Conservation (phyloP, 768 basidiomycete species). For the Coprinellus micaceus region DNA sequence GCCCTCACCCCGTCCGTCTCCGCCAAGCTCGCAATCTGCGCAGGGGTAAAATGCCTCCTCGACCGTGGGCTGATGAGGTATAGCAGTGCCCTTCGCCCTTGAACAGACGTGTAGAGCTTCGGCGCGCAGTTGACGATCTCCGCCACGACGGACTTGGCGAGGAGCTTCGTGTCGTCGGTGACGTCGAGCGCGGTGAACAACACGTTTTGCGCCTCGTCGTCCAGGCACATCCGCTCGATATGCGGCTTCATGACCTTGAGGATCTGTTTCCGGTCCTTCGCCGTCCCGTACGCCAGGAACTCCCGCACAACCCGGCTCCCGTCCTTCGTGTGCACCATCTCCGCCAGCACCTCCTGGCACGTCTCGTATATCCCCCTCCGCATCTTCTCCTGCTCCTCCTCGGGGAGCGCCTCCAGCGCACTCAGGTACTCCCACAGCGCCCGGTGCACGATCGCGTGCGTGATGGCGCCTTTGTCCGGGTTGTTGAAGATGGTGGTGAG, state of each 20-base stretch:
- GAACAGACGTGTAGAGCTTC: conserved; percentile 54
- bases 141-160: conserved; percentile 72
- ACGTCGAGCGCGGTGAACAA: conserved; percentile 88
- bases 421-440: conserved; percentile 82
- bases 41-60: conserved; percentile 84
- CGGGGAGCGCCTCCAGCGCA: conserved; percentile 52
- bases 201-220: conserved; percentile 88
- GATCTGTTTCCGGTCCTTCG: conserved; percentile 94
- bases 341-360: conserved; percentile 84
- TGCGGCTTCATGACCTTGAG: conserved; percentile 88
- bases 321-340: conserved; percentile 93
- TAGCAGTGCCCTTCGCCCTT: conserved; percentile 79
- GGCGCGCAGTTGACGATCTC: conserved; percentile 60
- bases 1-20: conserved; percentile 68
- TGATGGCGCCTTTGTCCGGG: conserved; percentile 83
- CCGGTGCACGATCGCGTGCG: conserved; percentile 85
- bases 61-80: conserved; percentile 82
- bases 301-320: conserved; percentile 84
- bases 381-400: conserved; percentile 68
- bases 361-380: conserved; percentile 79
- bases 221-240: conserved; percentile 80
- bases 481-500: conserved; percentile 85
- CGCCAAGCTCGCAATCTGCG: conserved; percentile 64
- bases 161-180: conserved; percentile 90
- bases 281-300: conserved; percentile 76